Conservation (phyloP, 768 basidiomycete species). For the Lactarius hatsudake region DNA sequence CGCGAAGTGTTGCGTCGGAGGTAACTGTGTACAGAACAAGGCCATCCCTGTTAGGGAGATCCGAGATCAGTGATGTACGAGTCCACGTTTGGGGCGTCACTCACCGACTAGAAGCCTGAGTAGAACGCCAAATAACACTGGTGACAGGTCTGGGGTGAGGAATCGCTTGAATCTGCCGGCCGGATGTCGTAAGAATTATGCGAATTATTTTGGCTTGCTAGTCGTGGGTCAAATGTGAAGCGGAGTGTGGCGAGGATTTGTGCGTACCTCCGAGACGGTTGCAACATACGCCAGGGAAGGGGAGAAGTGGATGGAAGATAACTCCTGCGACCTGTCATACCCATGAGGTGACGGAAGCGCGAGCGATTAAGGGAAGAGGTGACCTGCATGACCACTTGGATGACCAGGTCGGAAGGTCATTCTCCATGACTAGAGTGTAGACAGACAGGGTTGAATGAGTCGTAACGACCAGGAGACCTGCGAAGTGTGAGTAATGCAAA, state of each 20-base stretch:
- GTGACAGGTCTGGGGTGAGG: constrained; percentile 70
- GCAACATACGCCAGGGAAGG: constrained; percentile 76
- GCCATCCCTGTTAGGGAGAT: constrained; percentile 53
- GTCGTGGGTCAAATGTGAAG: constrained; percentile 24
- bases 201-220: constrained; percentile 59
- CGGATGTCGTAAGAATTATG: constrained; percentile 71
- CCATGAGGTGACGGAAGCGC: constrained; percentile 7
- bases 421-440: constrained; percentile 74
- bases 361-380: constrained; percentile 23
- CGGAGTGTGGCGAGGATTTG: neutral
- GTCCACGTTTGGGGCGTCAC: constrained; percentile 32
- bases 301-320: constrained; percentile 59
- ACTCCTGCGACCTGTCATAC: constrained; percentile 44
- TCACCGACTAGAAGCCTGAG: constrained; percentile 63
- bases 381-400: constrained; percentile 72
- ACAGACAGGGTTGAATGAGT: constrained; percentile 59
- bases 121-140: constrained; percentile 70
- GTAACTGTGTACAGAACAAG: constrained; percentile 82
- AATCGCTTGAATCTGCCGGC: constrained; percentile 62
- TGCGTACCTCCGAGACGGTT: constrained; percentile 52
- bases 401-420: constrained; percentile 82
- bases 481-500: constrained; percentile 22
- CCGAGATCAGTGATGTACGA: constrained; percentile 6
- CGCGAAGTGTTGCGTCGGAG: constrained; percentile 74
- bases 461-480: constrained; percentile 76